phyloP scores from a whole-genome alignment of 2,329 filamentous ascomycete species.

The Diaporthe sp. region DNA sequence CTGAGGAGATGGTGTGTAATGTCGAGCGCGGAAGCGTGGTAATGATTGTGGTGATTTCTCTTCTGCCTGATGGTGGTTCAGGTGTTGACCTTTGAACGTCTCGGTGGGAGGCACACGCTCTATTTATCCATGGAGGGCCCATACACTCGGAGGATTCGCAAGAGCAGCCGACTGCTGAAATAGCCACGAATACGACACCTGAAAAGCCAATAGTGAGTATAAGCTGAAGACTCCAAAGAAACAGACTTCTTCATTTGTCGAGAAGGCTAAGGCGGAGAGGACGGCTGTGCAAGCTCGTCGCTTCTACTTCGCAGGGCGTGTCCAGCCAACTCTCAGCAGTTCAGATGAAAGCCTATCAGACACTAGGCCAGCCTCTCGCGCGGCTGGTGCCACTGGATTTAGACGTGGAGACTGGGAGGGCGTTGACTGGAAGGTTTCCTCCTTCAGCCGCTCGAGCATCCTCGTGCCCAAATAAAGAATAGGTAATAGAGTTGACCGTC shows the following conservation, averaged over 20 bases:
- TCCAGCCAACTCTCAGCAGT: slow-evolving; percentile 5
- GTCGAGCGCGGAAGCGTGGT: neutral
- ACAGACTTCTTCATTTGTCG: neutral
- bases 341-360: slow-evolving; percentile 9
- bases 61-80: neutral
- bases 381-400: neutral
- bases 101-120: neutral
- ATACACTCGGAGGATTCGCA: neutral
- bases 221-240: neutral
- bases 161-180: neutral
- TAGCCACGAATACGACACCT: neutral
- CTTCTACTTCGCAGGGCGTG: neutral
- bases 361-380: neutral
- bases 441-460: slow-evolving; percentile 12
- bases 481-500: neutral
- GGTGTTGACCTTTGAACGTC: too few species aligned
- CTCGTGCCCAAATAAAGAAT: neutral
- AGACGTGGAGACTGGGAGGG: neutral
- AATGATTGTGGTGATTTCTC: neutral
- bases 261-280: neutral
- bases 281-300: neutral
- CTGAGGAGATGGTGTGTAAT: neutral
- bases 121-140: slow-evolving; percentile 1
- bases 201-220: neutral
- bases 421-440: neutral